Percentiles rank a stretch among this genome's conserved stretches.
phyloP scores from a whole-genome alignment of 306 rosid species.

The Malus sieversii region DNA sequence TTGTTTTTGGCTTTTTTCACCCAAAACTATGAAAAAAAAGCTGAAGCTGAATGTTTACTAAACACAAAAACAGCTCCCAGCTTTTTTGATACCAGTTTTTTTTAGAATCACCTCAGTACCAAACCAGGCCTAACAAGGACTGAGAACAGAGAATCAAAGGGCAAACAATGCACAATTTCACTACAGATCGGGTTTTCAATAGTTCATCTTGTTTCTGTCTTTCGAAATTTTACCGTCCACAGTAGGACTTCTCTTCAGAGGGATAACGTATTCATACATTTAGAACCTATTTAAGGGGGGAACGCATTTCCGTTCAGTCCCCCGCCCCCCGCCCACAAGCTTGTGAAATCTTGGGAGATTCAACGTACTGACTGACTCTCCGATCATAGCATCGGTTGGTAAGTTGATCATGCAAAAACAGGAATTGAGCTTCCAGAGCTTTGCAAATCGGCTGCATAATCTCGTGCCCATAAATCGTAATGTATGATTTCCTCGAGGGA shows the following conservation, averaged over 20 bases:
- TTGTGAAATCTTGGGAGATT: neutral
- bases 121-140: neutral
- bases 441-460: slow-evolving; percentile 61
- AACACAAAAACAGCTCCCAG: no score
- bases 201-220: neutral
- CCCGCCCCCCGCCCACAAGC: neutral
- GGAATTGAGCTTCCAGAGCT: slow-evolving; percentile 38
- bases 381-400: neutral
- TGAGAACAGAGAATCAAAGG: neutral
- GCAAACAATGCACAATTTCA: neutral
- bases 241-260: neutral
- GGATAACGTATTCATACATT: slow-evolving; percentile 3
- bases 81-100: no score
- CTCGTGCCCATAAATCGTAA: slow-evolving; percentile 82
- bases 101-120: no score
- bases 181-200: neutral
- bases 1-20: no score
- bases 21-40: no score
- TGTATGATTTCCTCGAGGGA: slow-evolving; percentile 92
- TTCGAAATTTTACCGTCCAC: neutral
- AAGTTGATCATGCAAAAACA: slow-evolving; percentile 43
- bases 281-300: neutral
- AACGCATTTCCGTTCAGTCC: neutral
- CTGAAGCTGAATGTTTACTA: no score
- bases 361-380: neutral